Conservation (phyloP, 345 rosid genomes). For the Eutrema heterophyllum region DNA sequence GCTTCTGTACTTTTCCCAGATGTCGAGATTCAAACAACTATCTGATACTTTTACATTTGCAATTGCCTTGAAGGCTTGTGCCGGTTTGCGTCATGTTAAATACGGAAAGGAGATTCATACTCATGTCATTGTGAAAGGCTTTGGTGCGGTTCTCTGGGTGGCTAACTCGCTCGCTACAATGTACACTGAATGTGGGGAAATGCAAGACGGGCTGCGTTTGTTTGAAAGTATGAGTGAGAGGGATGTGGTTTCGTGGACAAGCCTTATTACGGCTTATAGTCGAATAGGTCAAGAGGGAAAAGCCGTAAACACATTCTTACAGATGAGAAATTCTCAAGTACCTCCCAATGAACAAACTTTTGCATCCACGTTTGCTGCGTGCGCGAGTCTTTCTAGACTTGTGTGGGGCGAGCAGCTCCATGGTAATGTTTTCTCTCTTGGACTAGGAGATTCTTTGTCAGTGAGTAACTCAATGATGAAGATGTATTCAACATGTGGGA, state of each 20-base stretch:
- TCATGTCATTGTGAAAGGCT: slow-evolving; percentile 51
- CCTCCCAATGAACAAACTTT: slow-evolving; percentile 67
- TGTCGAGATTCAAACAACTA: slow-evolving; percentile 47
- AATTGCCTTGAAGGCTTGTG: slow-evolving; percentile 74
- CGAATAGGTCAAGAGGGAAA: slow-evolving; percentile 56
- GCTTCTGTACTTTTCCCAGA: slow-evolving; percentile 54
- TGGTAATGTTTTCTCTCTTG: slow-evolving; percentile 48
- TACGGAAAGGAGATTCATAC: slow-evolving; percentile 76
- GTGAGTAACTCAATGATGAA: slow-evolving; percentile 61
- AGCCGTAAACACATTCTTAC: slow-evolving; percentile 51
- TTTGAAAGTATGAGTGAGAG: slow-evolving; percentile 52
- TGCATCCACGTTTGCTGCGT: slow-evolving; percentile 59
- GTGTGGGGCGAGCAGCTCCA: slow-evolving; percentile 84
- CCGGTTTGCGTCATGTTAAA: slow-evolving; percentile 49
- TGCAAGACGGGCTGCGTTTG: slow-evolving; percentile 48
- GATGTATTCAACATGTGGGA: slow-evolving; percentile 72
- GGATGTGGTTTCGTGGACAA: slow-evolving; percentile 89
- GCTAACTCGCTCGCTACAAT: slow-evolving; percentile 66
- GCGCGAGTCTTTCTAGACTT: slow-evolving; percentile 57
- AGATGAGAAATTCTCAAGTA: slow-evolving; percentile 52
- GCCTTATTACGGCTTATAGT: slow-evolving; percentile 46
- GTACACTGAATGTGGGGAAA: slow-evolving; percentile 77
- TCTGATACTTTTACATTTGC: slow-evolving; percentile 59
- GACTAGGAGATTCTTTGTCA: slow-evolving; percentile 47
- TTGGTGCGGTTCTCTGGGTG: slow-evolving; percentile 47